Base-by-base conservation (phyloP, 148 eudicot species). In the Camellia sinensis region DNA sequence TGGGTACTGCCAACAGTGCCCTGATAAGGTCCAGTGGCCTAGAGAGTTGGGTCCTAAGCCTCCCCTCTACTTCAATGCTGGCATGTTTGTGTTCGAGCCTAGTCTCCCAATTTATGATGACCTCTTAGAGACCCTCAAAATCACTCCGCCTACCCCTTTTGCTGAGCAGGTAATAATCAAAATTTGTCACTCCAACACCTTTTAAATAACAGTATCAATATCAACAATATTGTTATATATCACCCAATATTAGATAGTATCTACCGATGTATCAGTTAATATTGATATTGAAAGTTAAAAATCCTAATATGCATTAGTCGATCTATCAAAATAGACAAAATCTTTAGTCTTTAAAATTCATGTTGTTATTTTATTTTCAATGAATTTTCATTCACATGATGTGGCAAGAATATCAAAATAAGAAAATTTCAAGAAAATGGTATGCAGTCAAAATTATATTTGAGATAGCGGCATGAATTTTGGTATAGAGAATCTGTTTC, bases 11-110 rank as follows among this genome's bases (percentile, higher is more conserved):
- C 21, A 85, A 29, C 87, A 81, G 56, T 81, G 86, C 82, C 82
- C 87, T 12, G 84, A 83, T 1, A 85, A n/a, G 56, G 80, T 83
- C 43, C 68, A 41, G 22, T 87, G 90, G 90, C 82, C 80, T 7
- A 69, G 77, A 0, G 72, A 81, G 59, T 63, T 83, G 79, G 86
- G 88, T 67, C 86, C 86, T 2, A 67, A 77, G 73, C 90, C 88
- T 12, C 41, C 86, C 40, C 74, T 41, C 13, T 85, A 87, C 74
- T 87, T 87, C 68, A 87, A 85, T 21, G 88, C 88, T 57, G 87
- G 90, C 56, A 85, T 87, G 86, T 83, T 85, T 22, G 66, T 87
- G 3, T 87, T 29, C 19, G 88, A 87, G 84, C 90, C 90, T 15
- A 79, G 70, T 44, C 73, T 85, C 50, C 69, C 82, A 4, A 83